Evolutionary conservation across 2,329 filamentous ascomycete genomes (phyloP), one percentile per base, ranked within the genome.

Genomic region (Ceratocystis variospora): DNA sequence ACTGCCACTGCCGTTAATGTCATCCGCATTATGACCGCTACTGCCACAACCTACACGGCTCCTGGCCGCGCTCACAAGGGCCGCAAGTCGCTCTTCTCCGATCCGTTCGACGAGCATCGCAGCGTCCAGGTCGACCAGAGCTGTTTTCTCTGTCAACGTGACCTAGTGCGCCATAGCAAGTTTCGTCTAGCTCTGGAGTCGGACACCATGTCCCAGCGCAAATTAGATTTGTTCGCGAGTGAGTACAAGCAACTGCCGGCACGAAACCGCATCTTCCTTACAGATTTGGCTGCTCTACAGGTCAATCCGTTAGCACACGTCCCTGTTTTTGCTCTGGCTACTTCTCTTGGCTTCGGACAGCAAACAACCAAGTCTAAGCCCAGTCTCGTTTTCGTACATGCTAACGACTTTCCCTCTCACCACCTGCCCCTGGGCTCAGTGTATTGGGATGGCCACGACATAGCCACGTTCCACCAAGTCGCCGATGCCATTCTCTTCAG

Each of bases 41-140:
- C 46, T 22, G 25, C 46, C 45, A 64, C 62, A 5, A 19, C 62
- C 62, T 28, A 48, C 15, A 8, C 25, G 22, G 44, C 55, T 5
- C 41, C 55, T 7, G 65, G 61, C 25, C 61, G 61, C 5, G 61
- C 46, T n/a, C 66, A 62, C 25, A 63, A 65, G 28, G 63, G 55
- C n/a, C 62, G 63, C 33, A 31, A 28, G 5, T 67, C 63, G 6
- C 45, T 48, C 17, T 67, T 67, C 31, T 61, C 66, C 22, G 66
- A 67, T 41, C 45, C 63, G 19, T 67, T 67, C 17, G 66, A 67
- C 61, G 63, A 65, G 19, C 66, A 67, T 53, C 57, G 66, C 31
- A 65, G 62, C 33, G 66, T 67, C 12, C 66, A 67, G 50, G 62
- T 67, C 61, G 66, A 67, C 41, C 66, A 67, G 50, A 62, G 62